A percentile compares a stretch with the other conserved stretches of the same genome.
These are phyloP conservation scores for Taxawa tesnikishii DNA, from an alignment of 2,329 filamentous ascomycete genomes.

Conservation along the genomic window DNA sequence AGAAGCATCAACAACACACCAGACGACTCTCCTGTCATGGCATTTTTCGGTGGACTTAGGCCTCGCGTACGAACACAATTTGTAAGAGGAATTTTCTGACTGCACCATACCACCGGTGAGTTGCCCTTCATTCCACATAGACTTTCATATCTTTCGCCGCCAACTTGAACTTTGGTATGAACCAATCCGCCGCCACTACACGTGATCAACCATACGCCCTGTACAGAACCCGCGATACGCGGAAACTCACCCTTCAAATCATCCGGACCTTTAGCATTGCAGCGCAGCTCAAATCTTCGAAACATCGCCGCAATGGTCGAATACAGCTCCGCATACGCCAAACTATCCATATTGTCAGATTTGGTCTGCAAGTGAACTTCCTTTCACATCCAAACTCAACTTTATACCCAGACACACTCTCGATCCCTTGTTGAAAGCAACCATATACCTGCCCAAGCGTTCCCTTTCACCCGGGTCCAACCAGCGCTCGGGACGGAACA, in stretches of 20 bases:
- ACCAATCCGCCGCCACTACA: background rate
- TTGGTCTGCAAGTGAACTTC: too few species aligned
- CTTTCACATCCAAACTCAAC: background rate
- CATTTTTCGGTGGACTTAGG: too few species aligned
- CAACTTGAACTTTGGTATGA: background rate
- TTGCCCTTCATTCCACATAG: too few species aligned
- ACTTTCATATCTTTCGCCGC: background rate
- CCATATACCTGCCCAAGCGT: background rate
- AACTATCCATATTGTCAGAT: background rate
- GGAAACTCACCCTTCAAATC: background rate
- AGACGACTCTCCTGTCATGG: too few species aligned
- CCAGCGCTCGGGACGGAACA: background rate
- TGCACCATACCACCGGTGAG: too few species aligned
- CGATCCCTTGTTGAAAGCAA: background rate
- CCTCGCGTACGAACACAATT: too few species aligned
- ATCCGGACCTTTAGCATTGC: background rate
- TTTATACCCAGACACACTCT: background rate
- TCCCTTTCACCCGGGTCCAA: background rate
- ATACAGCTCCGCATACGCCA: background rate
- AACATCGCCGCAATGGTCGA: background rate
- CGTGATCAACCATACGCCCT: background rate
- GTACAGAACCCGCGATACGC: background rate
- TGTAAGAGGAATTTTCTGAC: too few species aligned
- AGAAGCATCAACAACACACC: too few species aligned
- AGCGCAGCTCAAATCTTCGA: background rate